phyloP scores from a whole-genome alignment of 2,329 filamentous ascomycete genomes.

The Aspergillus sp. region DNA sequence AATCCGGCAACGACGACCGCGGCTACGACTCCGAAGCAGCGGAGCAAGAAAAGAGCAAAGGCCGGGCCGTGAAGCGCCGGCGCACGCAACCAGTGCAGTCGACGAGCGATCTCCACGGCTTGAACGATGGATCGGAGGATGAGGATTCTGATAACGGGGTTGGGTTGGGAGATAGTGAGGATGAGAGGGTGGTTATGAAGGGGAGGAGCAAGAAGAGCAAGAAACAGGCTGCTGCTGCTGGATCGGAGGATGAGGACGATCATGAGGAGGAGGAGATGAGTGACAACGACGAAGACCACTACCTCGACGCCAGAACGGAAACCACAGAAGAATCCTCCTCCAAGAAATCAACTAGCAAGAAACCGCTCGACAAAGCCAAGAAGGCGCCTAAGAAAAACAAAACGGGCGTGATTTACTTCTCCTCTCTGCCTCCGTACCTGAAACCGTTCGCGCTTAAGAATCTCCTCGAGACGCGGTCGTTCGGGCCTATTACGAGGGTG shows the following conservation, averaged over 20 bases:
- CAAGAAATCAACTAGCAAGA: slow-evolving; percentile 13
- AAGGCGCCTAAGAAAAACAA: slow-evolving; percentile 37
- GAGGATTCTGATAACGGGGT: slow-evolving; percentile 19
- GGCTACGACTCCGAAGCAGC: slow-evolving; percentile 51
- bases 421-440: slow-evolving; percentile 50
- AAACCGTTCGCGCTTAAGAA: slow-evolving; percentile 50
- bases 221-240: slow-evolving; percentile 10
- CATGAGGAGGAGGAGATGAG: slow-evolving; percentile 16
- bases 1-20: slow-evolving; percentile 39
- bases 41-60: slow-evolving; percentile 45
- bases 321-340: not conserved
- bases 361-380: slow-evolving; percentile 25
- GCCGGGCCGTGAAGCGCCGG: slow-evolving; percentile 36
- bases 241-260: slow-evolving; percentile 12
- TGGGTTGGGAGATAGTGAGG: slow-evolving; percentile 19
- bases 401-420: slow-evolving; percentile 48
- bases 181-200: slow-evolving; percentile 14
- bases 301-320: slow-evolving; percentile 13
- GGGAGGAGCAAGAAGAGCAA: slow-evolving; percentile 14
- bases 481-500: slow-evolving; percentile 46
- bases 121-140: slow-evolving; percentile 12
- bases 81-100: slow-evolving; percentile 32
- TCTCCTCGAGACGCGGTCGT: slow-evolving; percentile 44
- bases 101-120: slow-evolving; percentile 13
- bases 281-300: slow-evolving; percentile 11